Base-by-base conservation (phyloP, 805 yeast genomes). In the Kuraishia borneana region DNA sequence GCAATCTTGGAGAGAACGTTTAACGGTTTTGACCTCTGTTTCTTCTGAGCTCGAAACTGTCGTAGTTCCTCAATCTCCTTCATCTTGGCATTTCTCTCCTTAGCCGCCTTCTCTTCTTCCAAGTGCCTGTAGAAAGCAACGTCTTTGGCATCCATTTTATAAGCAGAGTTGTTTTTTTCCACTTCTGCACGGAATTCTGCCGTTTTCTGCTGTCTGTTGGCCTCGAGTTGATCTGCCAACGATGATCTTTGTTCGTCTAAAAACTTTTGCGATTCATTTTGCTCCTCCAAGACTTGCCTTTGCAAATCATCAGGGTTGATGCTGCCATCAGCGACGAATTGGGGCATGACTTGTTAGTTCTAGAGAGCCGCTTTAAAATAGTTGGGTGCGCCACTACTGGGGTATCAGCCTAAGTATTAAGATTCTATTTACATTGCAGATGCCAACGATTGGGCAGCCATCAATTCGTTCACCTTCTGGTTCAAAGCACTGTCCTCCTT, bases 401-500 rank as follows among this genome's bases (percentile, higher is more conserved):
- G n/a, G n/a, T n/a, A n/a, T n/a, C 18, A 4, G 17, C 17, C 14
- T 14, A 7, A 6, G 9, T n/a, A 10, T 17, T 18, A n/a, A 26
- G 17, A 10, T 7, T 6, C 8, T 10, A 4, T 13, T 7, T 10
- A 17, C 18, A 4, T n/a, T 26, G 29, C 29, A 9, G 22, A 10
- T 4, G 7, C 22, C 20, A 29, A 12, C 22, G 19, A 31, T 26
- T 31, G 33, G 27, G 33, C 17, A 12, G 21, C 26, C 30, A 76
- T 56, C 30, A 79, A 61, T 56, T 77, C 82, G 41, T 68, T 67
- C 43, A 82, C 72, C 58, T 76, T 79, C 25, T 62, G 61, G 46
- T 73, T 68, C 53, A 81, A 66, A 18, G 68, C 58, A 28, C 84
- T 83, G 51, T 82, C 92, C 35, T 68, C 59, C 60, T 69, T 76